phyloP scores from a whole-genome alignment of 1,284 basidiomycete genomes.

The Cryptococcus deneoformans region DNA sequence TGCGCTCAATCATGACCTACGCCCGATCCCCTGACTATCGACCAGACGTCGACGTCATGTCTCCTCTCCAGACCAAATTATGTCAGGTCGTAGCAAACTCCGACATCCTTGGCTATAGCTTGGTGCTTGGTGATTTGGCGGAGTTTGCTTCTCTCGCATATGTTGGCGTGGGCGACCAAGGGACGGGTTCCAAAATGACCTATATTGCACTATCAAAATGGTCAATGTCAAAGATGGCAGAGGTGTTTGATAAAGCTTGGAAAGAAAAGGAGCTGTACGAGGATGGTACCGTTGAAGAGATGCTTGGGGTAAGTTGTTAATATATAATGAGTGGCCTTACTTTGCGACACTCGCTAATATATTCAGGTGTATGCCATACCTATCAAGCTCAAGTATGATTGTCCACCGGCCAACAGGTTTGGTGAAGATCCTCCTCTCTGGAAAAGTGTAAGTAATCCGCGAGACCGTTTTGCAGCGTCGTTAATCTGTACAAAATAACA shows the following conservation, averaged over 20 bases:
- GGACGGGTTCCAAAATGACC: constrained; percentile 60
- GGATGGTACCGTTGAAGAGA: constrained; percentile 76
- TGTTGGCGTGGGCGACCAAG: constrained; percentile 62
- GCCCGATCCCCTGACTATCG: constrained; percentile 77
- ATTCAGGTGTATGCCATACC: constrained; percentile 81
- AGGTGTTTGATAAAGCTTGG: constrained; percentile 60
- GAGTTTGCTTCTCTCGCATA: constrained; percentile 84
- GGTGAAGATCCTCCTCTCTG: constrained; percentile 82
- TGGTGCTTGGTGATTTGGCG: constrained; percentile 76
- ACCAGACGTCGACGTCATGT: constrained; percentile 77
- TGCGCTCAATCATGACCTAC: constrained; percentile 81
- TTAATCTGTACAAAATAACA: constrained; percentile 3
- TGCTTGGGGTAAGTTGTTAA: constrained; percentile 65
- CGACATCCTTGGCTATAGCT: constrained; percentile 60
- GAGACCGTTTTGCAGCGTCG: too few relatives aligned
- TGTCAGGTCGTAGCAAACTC: constrained; percentile 61
- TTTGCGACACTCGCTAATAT: background rate
- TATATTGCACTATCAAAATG: constrained; percentile 85
- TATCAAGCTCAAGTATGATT: constrained; percentile 91
- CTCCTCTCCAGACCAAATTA: constrained; percentile 76
- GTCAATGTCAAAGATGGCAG: constrained; percentile 76
- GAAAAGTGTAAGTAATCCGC: constrained; percentile 71
- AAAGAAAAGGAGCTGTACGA: constrained; percentile 57
- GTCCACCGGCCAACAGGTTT: constrained; percentile 79
- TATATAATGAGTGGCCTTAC: background rate